phyloP scores from a whole-genome alignment of 202 grass and related monocot species.

The Zoysia matrella region DNA sequence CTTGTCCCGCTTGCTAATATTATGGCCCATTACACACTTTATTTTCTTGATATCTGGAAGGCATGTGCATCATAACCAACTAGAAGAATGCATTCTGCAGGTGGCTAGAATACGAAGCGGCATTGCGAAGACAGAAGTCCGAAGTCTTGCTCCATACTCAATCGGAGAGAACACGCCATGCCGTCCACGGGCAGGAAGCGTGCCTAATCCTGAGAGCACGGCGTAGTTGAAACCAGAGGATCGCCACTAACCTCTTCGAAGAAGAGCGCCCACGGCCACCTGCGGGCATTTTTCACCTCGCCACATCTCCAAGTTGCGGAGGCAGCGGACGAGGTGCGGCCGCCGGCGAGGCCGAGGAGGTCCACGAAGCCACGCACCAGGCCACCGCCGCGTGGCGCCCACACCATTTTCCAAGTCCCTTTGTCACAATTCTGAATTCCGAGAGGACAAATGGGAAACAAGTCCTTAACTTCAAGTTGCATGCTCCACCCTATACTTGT shows the following conservation, averaged over 20 bases:
- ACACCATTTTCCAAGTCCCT: constrained; percentile 43
- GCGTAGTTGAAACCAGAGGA: not conserved
- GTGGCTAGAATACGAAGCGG: not conserved
- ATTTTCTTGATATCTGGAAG: not conserved
- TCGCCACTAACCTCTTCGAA: constrained; percentile 76
- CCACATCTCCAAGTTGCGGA: constrained; percentile 53
- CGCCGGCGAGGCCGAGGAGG: constrained; percentile 77
- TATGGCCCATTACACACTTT: constrained; percentile 5
- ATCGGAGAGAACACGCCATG: not conserved
- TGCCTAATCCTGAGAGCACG: not conserved
- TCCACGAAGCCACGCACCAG: constrained; percentile 77
- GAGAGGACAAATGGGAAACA: constrained; percentile 5
- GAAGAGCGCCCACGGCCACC: constrained; percentile 63
- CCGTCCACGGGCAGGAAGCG: not conserved
- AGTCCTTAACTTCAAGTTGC: not conserved
- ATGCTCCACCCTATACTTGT: not conserved
- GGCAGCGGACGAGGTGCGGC: constrained; percentile 59
- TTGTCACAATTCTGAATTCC: constrained; percentile 33
- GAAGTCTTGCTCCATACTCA: not conserved
- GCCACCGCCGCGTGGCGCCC: constrained; percentile 52
- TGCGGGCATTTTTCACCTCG: constrained; percentile 55
- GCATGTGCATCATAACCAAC: constrained; percentile 1
- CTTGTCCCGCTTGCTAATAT: constrained; percentile 10
- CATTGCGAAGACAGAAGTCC: not conserved
- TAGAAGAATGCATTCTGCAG: constrained; percentile 2